Conservation (phyloP, 768 basidiomycete genomes). For the Chalciporus piperatus region DNA sequence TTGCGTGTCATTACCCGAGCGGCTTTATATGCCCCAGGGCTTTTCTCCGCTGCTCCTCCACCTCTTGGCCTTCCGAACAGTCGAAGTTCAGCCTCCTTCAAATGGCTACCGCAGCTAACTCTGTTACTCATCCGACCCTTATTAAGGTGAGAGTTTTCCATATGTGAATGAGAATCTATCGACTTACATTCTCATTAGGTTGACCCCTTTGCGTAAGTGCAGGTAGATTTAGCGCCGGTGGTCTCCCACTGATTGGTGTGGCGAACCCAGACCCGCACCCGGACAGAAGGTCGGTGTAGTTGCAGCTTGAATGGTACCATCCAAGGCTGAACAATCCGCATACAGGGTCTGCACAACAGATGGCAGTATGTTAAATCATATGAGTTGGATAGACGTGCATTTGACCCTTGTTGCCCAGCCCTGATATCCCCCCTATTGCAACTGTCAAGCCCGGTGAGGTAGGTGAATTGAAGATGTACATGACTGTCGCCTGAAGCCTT, state of each 20-base stretch:
- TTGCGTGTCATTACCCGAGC: too few relatives aligned
- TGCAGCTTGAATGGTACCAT: neutral
- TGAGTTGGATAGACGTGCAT: neutral
- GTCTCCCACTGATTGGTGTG: neutral
- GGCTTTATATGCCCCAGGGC: slow-evolving; percentile 2
- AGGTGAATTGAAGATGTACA: neutral
- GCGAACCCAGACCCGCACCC: slow-evolving; percentile 42
- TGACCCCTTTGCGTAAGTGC: slow-evolving; percentile 64
- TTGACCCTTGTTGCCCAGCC: slow-evolving; percentile 35
- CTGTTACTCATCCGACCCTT: slow-evolving; percentile 55
- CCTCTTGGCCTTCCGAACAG: neutral
- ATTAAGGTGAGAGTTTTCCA: slow-evolving; percentile 42
- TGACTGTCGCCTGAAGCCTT: neutral
- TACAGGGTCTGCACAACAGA: slow-evolving; percentile 63
- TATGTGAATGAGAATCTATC: neutral
- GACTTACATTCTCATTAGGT: slow-evolving; percentile 37
- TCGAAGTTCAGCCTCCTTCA: neutral
- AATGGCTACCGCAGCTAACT: slow-evolving; percentile 65
- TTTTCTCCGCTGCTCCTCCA: neutral
- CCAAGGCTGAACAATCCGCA: neutral
- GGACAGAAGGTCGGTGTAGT: slow-evolving; percentile 52
- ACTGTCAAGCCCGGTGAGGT: slow-evolving; percentile 64
- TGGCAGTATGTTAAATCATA: slow-evolving; percentile 56
- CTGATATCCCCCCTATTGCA: slow-evolving; percentile 59
- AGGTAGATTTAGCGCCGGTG: neutral